Evolutionary conservation across 768 basidiomycete genomes (phyloP).

Genomic region (Suillus variegatus): DNA sequence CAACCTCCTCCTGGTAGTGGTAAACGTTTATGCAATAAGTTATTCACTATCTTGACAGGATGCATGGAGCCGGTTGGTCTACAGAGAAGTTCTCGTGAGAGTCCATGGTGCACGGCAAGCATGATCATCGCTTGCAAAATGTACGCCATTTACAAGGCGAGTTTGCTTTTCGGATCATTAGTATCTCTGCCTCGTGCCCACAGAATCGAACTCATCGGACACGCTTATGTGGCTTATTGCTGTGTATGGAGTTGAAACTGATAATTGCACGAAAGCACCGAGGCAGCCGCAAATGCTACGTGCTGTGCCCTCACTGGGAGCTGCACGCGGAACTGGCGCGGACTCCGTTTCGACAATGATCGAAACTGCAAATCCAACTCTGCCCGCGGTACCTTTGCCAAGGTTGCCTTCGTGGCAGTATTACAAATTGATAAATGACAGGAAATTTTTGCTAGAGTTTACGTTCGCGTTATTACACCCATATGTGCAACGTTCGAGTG

Average conservation of each 20-base stretch:
- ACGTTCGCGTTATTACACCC: background rate
- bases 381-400: background rate
- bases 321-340: background rate
- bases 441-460: background rate
- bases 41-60: background rate
- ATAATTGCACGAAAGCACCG: background rate
- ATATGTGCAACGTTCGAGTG: background rate
- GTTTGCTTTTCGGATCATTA: background rate
- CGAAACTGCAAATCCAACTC: background rate
- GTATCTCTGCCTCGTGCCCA: background rate
- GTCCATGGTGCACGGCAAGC: conserved; percentile 1
- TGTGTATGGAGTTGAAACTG: background rate
- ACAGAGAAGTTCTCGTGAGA: background rate
- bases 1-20: background rate
- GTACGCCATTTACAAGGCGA: background rate
- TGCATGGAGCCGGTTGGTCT: background rate
- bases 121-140: background rate
- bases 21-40: background rate
- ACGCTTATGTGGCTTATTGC: background rate
- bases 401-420: background rate
- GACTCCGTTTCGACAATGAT: background rate
- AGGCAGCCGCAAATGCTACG: background rate
- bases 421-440: background rate
- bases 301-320: background rate
- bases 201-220: background rate